Base-by-base conservation (phyloP, 2,329 filamentous ascomycete genomes). In the Aureobasidium sp. region DNA sequence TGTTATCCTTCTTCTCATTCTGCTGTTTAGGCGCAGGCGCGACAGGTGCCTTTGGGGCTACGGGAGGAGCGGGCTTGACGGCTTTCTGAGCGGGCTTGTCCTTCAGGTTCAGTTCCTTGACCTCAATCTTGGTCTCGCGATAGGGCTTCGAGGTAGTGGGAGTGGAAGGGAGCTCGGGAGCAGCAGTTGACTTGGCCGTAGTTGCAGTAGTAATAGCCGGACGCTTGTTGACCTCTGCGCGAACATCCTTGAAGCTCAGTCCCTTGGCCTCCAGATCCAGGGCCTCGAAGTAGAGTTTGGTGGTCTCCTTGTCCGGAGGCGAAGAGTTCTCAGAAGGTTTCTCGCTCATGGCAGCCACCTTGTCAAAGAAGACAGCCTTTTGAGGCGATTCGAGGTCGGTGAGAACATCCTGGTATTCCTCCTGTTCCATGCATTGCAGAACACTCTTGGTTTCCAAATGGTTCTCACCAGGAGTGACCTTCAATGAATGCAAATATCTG, bases 401-500 rank as follows among this genome's bases (percentile, higher is more conserved):
- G 9, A 65, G 47, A 2, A 63, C 35, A 24, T 65, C 63, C 11
- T 52, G 31, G 45, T 65, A 65, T 39, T 65, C 63, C 7, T 61
- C 39, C 27, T 42, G 53, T n/a, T 45, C 49, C 49, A 53, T 54
- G 15, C 19, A 29, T 37, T 49, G 49, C 5, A 61, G 42, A 11
- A 53, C n/a, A 7, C n/a, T 15, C 33, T 42, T 45, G 9, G 42
- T 45, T 33, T 61, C 60, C 5, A 12, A n/a, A 9, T 52, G 60
- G 1, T 7, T 47, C 19, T 40, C 24, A 3, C 40, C 49, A 5
- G 45, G 24, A 14, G 48, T 42, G n/a, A 45, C 60, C 7, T 39
- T 44, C 29, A 45, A 22, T 12, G 7, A 9, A 40, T 61, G 49
- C 29, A 61, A 12, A 24, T 61, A 61, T 19, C 33, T 40, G 42